phyloP scores from a whole-genome alignment of 371 early-diverging fungal species.

The Batkoa obscura region DNA sequence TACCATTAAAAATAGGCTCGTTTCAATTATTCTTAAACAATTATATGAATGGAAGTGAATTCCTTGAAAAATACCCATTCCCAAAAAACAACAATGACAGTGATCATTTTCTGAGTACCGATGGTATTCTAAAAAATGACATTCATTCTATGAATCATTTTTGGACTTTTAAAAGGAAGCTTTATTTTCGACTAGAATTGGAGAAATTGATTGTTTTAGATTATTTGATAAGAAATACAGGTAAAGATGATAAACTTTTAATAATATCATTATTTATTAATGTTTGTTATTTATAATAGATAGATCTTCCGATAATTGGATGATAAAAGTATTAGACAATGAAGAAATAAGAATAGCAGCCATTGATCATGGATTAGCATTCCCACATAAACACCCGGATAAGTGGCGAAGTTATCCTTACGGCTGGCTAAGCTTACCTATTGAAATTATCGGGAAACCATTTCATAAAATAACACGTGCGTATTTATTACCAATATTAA shows the following conservation, averaged over 20 bases:
- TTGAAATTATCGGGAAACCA: slow-evolving; percentile 26
- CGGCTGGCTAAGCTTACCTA: slow-evolving; percentile 65
- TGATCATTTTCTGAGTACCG: neutral
- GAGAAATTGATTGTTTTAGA: slow-evolving; percentile 70
- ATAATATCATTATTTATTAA: neutral
- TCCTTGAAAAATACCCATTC: slow-evolving; percentile 46
- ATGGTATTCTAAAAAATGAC: neutral
- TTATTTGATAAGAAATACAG: slow-evolving; percentile 80
- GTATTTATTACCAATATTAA: slow-evolving; percentile 40
- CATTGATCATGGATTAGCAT: slow-evolving; percentile 84
- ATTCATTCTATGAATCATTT: slow-evolving; percentile 5
- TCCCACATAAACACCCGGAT: slow-evolving; percentile 86
- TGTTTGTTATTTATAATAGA: slow-evolving; percentile 17
- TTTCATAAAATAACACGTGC: slow-evolving; percentile 46
- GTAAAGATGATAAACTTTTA: slow-evolving; percentile 13
- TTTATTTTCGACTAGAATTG: slow-evolving; percentile 59
- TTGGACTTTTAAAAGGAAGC: slow-evolving; percentile 43
- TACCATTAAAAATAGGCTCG: slow-evolving; percentile 64
- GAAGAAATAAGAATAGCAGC: slow-evolving; percentile 42
- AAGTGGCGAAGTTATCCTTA: slow-evolving; percentile 75
- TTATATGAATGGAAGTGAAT: slow-evolving; percentile 61
- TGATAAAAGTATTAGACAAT: slow-evolving; percentile 29
- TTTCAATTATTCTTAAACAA: slow-evolving; percentile 72
- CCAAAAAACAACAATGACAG: slow-evolving; percentile 8
- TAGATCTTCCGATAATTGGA: slow-evolving; percentile 81